Conservation (phyloP, 1,139 yeast species). For the Taphrina communis region DNA sequence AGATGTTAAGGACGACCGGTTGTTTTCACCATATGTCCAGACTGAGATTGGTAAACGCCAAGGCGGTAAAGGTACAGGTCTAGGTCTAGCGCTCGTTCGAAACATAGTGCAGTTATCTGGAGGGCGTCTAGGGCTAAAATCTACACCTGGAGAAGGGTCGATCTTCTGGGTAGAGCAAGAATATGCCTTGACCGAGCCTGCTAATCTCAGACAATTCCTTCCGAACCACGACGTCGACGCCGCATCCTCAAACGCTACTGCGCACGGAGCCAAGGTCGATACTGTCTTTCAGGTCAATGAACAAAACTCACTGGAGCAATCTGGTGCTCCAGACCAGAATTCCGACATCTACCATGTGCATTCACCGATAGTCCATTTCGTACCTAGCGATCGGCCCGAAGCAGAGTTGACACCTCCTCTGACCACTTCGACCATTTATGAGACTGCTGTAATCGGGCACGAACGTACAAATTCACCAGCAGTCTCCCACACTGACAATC, state of each 20-base stretch:
- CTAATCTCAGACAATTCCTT: not conserved
- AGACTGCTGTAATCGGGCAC: not conserved
- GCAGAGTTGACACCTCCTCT: not conserved
- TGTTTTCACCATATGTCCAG: slow-evolving; percentile 39
- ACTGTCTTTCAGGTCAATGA: not conserved
- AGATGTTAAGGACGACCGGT: slow-evolving; percentile 27
- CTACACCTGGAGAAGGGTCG: slow-evolving; percentile 31
- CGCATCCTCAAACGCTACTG: not conserved
- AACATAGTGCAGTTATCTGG: slow-evolving; percentile 39
- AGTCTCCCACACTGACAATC: not conserved
- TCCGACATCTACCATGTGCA: not conserved
- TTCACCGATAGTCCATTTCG: slow-evolving; percentile 2
- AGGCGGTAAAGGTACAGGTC: slow-evolving; percentile 40
- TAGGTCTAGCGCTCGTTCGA: slow-evolving; percentile 39
- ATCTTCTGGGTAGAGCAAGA: slow-evolving; percentile 36
- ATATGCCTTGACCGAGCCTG: slow-evolving; percentile 34
- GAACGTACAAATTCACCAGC: not conserved
- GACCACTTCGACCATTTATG: not conserved
- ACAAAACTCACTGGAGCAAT: not conserved
- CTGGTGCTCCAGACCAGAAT: not conserved
- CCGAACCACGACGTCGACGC: not conserved
- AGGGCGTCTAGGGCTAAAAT: slow-evolving; percentile 35
- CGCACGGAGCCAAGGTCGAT: not conserved
- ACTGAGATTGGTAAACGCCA: slow-evolving; percentile 40
- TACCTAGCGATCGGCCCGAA: not conserved